These are phyloP conservation scores for Coriaria nepalensis DNA, from an alignment of 306 rosid species.

Conservation along the genomic window DNA sequence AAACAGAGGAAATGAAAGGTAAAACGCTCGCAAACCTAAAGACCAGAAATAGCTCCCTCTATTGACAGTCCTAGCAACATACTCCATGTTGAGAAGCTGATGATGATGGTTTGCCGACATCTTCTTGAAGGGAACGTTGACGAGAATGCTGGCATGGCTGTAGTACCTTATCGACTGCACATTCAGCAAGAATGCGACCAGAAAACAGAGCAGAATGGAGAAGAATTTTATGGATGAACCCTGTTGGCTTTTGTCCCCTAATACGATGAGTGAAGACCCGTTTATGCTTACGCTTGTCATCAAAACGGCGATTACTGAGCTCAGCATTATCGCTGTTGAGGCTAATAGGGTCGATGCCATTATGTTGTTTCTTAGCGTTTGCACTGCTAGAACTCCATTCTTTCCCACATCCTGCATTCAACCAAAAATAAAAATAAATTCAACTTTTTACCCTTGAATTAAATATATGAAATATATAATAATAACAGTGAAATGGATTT, in stretches of 20 bases:
- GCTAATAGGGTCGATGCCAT: constrained; percentile 94
- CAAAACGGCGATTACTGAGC: constrained; percentile 63
- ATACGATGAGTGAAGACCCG: constrained; percentile 8
- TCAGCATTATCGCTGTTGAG: constrained; percentile 72
- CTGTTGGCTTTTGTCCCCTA: constrained; percentile 36
- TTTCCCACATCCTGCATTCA: constrained; percentile 42
- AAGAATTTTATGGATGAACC: constrained; percentile 47
- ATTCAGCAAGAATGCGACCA: constrained; percentile 51
- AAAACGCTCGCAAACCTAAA: constrained; percentile 69
- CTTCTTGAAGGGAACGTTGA: constrained; percentile 64
- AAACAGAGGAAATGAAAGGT: constrained; percentile 74
- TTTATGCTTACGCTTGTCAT: constrained; percentile 27
- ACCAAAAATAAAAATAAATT: neutral
- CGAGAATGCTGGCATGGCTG: constrained; percentile 75
- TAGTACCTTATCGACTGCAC: constrained; percentile 81
- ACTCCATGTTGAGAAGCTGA: constrained; percentile 35
- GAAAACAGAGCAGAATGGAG: constrained; percentile 60
- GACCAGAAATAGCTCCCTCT: constrained; percentile 83
- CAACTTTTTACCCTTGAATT: neutral
- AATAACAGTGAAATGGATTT: neutral
- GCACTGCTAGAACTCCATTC: constrained; percentile 75
- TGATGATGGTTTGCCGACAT: constrained; percentile 19
- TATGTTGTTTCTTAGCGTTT: constrained; percentile 71
- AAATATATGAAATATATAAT: neutral
- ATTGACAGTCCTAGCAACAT: constrained; percentile 56